These are phyloP conservation scores for Komagataella pastoris DNA, from an alignment of 805 yeast genomes.

Conservation along the genomic window DNA sequence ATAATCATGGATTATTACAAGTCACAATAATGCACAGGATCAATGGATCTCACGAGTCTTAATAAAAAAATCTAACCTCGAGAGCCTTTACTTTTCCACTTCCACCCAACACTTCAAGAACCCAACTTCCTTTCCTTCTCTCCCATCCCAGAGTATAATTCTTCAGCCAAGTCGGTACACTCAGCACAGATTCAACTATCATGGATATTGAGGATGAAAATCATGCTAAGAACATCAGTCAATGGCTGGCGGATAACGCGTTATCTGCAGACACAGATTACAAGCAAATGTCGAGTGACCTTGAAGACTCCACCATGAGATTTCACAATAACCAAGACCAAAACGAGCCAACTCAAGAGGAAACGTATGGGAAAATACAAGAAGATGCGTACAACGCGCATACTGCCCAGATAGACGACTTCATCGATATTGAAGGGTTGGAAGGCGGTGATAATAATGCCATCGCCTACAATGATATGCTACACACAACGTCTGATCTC, in stretches of 20 bases:
- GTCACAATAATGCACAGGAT: not conserved
- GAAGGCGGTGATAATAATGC: not conserved
- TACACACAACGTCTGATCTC: not conserved
- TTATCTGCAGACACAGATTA: not conserved
- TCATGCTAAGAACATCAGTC: not conserved
- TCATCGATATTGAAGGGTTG: not conserved
- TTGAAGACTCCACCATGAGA: not conserved
- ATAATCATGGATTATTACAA: not conserved
- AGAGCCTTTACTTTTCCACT: not conserved
- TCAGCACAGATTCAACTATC: not conserved
- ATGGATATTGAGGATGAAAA: not conserved
- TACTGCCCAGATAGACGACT: not conserved
- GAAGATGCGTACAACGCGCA: not conserved
- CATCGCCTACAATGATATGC: not conserved
- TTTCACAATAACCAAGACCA: not conserved
- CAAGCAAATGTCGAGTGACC: not conserved
- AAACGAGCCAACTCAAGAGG: not conserved
- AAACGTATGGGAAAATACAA: not conserved
- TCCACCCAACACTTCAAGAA: not conserved
- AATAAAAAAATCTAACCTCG: not conserved
- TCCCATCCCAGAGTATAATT: not conserved
- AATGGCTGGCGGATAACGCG: not conserved
- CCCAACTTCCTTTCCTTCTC: not conserved
- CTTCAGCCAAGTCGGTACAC: not conserved
- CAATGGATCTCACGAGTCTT: not conserved